These are phyloP conservation scores for Fraxinus sp. DNA, from an alignment of 305 asterid species.

Conservation along the genomic window DNA sequence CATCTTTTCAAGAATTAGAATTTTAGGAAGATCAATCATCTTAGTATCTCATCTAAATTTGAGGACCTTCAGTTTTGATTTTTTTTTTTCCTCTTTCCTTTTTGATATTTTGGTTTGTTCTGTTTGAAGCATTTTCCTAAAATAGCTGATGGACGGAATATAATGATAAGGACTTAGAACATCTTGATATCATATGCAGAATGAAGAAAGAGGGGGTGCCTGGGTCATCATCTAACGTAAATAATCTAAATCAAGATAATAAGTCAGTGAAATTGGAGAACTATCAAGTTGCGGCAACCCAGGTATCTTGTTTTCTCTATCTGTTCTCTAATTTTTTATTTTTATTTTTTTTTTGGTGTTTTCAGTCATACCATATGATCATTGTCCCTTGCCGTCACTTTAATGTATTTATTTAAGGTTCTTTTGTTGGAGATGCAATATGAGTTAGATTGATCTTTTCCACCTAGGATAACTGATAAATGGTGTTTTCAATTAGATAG, in stretches of 20 bases:
- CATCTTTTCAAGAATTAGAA: not conserved
- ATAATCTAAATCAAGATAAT: constrained; percentile 8
- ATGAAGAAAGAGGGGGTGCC: constrained; percentile 6
- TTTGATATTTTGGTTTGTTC: not conserved
- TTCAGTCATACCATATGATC: not conserved
- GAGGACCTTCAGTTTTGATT: not conserved
- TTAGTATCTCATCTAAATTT: not conserved
- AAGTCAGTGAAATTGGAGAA: constrained; percentile 9
- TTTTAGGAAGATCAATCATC: not conserved
- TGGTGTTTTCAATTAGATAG: not conserved
- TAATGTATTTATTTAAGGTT: not conserved
- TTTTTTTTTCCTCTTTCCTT: not conserved
- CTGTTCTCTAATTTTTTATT: not conserved
- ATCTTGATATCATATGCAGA: constrained; percentile 10
- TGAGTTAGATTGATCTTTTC: not conserved
- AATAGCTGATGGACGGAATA: not conserved
- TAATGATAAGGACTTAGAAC: not conserved
- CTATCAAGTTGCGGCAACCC: not conserved
- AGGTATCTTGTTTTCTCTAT: not conserved
- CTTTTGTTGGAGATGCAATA: not conserved
- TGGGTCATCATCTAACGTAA: not conserved
- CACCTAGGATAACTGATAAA: not conserved
- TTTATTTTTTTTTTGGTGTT: not conserved
- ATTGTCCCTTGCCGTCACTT: not conserved
- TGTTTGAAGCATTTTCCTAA: not conserved